Evolutionary conservation across 768 basidiomycete genomes (phyloP), one percentile per base, ranked within the genome.

Genomic region (Russula brevipes): DNA sequence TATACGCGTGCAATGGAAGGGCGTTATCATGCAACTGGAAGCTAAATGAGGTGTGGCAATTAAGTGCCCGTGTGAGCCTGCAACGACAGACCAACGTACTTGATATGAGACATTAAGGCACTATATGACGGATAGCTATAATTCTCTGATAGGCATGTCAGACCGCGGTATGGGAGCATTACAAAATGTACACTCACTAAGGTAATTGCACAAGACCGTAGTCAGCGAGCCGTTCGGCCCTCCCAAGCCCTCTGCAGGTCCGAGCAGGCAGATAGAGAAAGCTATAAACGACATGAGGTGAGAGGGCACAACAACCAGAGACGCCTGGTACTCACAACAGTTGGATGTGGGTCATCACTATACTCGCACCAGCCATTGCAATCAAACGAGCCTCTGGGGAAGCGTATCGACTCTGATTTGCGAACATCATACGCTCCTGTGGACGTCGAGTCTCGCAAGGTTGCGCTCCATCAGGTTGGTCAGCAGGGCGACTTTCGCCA

Each of bases 171-270:
- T 11, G 31, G 38, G 19, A 9, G 6, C 0, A 38, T 24, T 30
- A 19, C 2, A 45, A 16, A 8, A 36, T 54, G 49, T 39, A 52
- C 31, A 63, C 64, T 4, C 5, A 65, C 64, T 52, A 3, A 65
- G 54, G 35, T 65, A 65, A 36, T 63, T 58, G 61, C 61, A 63
- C 36, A 65, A 5, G 30, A 66, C 64, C 35, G 59, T 61, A 5
- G 69, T 70, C 49, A 70, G 62, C 35, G 70, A 70, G n/a, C 62
- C 65, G 31, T 67, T 69, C 0, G 68, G 7, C 61, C 59, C 35
- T 71, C 69, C 66, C 67, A 70, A 12, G 70, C 66, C 44, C 42
- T 44, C 49, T 71, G 70, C 39, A 60, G 41, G 38, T 72, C 71
- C 44, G 67, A 62, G 42, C 70, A 71, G 0, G 69, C 66, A 1